These are phyloP conservation scores for Neoscytalidium dimidiatum DNA, from an alignment of 2,329 filamentous ascomycete genomes.

Conservation along the genomic window DNA sequence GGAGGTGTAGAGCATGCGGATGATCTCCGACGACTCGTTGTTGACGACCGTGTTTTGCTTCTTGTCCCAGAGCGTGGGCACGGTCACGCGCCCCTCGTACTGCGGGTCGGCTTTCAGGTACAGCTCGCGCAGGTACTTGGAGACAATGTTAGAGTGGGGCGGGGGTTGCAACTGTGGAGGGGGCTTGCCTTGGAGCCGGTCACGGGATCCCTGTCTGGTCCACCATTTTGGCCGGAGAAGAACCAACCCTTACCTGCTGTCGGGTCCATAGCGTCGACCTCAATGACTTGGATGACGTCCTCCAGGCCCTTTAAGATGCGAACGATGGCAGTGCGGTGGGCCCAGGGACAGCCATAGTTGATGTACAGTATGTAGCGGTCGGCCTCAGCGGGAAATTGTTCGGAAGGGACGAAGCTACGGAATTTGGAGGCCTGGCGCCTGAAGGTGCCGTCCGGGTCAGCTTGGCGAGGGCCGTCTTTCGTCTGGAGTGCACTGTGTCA, in stretches of 20 bases:
- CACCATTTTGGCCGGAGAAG: conserved; percentile 29
- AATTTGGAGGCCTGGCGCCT: conserved; percentile 57
- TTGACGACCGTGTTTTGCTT: conserved; percentile 47
- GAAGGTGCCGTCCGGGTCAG: conserved; percentile 57
- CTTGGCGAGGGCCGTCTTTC: conserved; percentile 14
- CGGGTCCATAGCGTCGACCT: conserved; percentile 32
- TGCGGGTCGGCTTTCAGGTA: conserved; percentile 69
- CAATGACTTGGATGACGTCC: conserved; percentile 48
- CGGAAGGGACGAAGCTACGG: conserved; percentile 55
- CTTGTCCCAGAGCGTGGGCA: conserved; percentile 75
- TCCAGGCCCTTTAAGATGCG: conserved; percentile 52
- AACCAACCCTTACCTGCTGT: conserved; percentile 32
- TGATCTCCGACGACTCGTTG: conserved; percentile 38
- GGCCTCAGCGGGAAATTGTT: conserved; percentile 58
- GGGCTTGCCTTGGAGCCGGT: conserved; percentile 29
- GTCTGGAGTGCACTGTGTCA: neutral
- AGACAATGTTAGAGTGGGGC: neutral
- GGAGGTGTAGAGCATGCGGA: conserved; percentile 34
- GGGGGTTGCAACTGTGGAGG: neutral
- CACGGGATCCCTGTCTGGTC: conserved; percentile 31
- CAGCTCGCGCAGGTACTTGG: conserved; percentile 56
- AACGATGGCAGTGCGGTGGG: conserved; percentile 52
- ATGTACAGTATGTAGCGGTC: conserved; percentile 61
- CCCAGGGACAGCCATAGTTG: conserved; percentile 63
- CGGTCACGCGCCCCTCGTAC: conserved; percentile 65